Evolutionary conservation across 208 protist genomes (phyloP), one percentile per base, ranked within the genome.

Genomic region (Porcisia deanei): DNA sequence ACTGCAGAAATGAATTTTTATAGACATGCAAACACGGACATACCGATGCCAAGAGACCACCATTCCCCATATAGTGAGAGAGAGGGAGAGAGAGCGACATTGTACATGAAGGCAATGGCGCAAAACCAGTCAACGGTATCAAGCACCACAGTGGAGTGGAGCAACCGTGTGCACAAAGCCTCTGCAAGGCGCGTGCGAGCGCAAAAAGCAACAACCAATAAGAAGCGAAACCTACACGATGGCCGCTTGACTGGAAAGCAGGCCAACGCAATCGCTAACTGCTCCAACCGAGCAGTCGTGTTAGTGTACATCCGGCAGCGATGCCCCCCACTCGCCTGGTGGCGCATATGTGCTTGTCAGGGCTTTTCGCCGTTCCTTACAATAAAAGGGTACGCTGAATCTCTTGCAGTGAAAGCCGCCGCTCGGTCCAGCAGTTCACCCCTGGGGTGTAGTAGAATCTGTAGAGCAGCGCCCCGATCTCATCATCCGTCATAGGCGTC

Each of bases 401-500:
- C 63, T 94, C 93, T 55, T 88, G 86, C 30, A 95, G 57, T 37
- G 84, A 70, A 65, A 97, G 83, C 16, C 93, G 89, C 41, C 89
- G 83, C n/a, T 78, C 73, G 69, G 73, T 85, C 89, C 90, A 97
- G 68, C 94, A 82, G 52, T 77, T 66, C 60, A 93, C 25, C 16
- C 87, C 90, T 6, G 87, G 79, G 9, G 58, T 76, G 79, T 94
- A 90, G 75, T 87, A 97, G 71, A 97, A 95, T 68, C 89, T 89
- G 80, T 89, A 94, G n/a, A 96, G 72, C 57, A 98, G 82, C 7
- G 88, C 85, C 55, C 88, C 86, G 22, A 96, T 55, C 75, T 98
- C 86, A 25, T 85, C 87, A 34, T 91, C 85, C 3, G 86, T 80
- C 70, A 98, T 82, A 58, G 84, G 71, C n/a, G 92, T 63, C 58